Base-by-base conservation (phyloP, 176 grass and related monocot genomes). In the Pontederia paniculata region DNA sequence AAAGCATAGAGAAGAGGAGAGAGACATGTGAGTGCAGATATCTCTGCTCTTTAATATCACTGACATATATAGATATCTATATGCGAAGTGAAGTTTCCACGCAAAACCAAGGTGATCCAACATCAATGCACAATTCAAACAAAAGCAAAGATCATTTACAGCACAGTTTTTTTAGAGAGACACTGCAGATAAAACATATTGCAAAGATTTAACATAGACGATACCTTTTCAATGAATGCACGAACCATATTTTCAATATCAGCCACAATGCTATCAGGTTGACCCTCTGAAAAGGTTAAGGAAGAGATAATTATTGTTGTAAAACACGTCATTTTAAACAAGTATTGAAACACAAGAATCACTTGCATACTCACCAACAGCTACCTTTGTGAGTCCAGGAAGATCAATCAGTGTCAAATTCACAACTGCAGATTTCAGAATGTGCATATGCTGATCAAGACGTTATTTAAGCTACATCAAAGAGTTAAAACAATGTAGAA, bases 171-270 rank as follows among this genome's bases (percentile, higher is more conserved):
- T 6, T 37, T 37, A 37, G 7, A 37, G 28, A 37, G 53, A 55
- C 12, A 19, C 22, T 55, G 11, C 19, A 55, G 10, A 55, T 11
- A 22, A 55, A 21, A 55, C 53, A 18, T 21, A 21, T 21, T 17
- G 11, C 22, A 55, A 55, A 9, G 22, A 12, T 11, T 19, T 21
- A 10, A 22, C 20, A 57, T 20, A 2, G 70, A 76, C 31, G 62
- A 31, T 89, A 96, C 90, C 90, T 96, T 96, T 66, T 96, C 90
- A 25, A 96, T 96, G 63, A 28, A 96, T 20, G 82, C 18, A 2
- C 90, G 90, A 64, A 96, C 90, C 90, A 96, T 96, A 60, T 74
- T 89, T 65, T 96, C 90, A 60, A 96, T 96, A 74, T 96, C 90
- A 55, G 77, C 61, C 55, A 89, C 85, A 56, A 86, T 68, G 66